phyloP scores from a whole-genome alignment of 768 basidiomycete species.

The Macrolepiota albuminosa region DNA sequence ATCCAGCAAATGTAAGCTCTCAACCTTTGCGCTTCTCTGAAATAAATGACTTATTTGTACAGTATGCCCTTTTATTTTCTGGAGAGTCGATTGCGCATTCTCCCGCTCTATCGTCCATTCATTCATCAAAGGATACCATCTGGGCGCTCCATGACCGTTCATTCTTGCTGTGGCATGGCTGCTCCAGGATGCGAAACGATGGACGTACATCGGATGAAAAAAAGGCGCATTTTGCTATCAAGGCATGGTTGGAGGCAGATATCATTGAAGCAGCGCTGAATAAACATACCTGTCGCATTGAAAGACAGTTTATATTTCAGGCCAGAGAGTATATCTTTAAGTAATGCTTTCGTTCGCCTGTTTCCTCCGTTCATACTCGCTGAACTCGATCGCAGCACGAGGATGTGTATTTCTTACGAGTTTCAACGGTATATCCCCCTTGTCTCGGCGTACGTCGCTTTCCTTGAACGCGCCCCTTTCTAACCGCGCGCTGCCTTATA shows the following conservation, averaged over 20 bases:
- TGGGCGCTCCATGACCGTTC: constrained; percentile 73
- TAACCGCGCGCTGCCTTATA: constrained; percentile 14
- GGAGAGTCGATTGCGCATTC: constrained; percentile 54
- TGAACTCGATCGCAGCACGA: constrained; percentile 38
- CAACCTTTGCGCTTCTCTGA: constrained; percentile 1
- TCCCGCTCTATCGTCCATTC: constrained; percentile 19
- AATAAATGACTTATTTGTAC: constrained; percentile 5
- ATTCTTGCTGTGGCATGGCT: constrained; percentile 71
- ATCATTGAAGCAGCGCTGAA: constrained; percentile 59
- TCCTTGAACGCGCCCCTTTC: background rate
- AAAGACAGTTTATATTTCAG: constrained; percentile 63
- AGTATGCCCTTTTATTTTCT: constrained; percentile 74
- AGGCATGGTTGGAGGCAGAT: constrained; percentile 70
- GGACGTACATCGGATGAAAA: constrained; percentile 36
- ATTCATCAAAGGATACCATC: constrained; percentile 57
- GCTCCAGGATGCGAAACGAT: constrained; percentile 54
- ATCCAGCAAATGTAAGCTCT: constrained; percentile 60
- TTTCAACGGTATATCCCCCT: constrained; percentile 62
- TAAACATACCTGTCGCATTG: constrained; percentile 60
- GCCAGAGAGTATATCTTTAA: constrained; percentile 76
- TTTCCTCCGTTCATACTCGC: constrained; percentile 1
- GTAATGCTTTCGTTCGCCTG: constrained; percentile 34
- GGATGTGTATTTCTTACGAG: constrained; percentile 68
- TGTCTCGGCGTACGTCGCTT: constrained; percentile 42
- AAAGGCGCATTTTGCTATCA: constrained; percentile 58